Evolutionary conservation across 805 yeast species (phyloP), one percentile per base, ranked within the genome.

Genomic region (Ogataea nitratoaversa): DNA sequence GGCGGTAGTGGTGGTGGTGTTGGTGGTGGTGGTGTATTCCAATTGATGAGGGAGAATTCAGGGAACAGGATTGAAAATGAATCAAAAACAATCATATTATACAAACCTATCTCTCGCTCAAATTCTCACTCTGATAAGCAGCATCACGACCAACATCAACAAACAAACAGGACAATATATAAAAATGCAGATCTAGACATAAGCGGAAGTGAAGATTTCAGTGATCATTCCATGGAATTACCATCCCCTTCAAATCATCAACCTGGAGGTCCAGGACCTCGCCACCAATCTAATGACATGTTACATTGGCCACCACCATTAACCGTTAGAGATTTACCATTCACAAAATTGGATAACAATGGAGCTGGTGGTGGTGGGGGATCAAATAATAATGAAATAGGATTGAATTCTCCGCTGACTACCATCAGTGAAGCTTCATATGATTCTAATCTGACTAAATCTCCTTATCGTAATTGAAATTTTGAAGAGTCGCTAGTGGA

Each of bases 81-180:
- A 14, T 52, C 57, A 25, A 52, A 51, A 30, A 63, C 67, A 8
- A 59, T 60, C 35, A 63, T 66, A 2, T 40, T 63, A 19, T 63
- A 52, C 46, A 49, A 48, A 7, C 52, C 59, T 11, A 39, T 49
- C 0, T 41, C 53, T 34, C 22, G 23, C 23, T 17, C 37, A 27
- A 14, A 12, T 19, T 32, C 9, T 33, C 30, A 4, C 30, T 13
- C 28, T 19, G 17, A 16, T 28, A 13, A 9, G 23, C 2, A 20
- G 27, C 27, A 34, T 8, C 24, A 37, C 31, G 32, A 36, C 38
- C 32, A 23, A 16, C 24, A 28, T 11, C 37, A 11, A 31, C 27
- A 31, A 4, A 17, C 19, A 23, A 38, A 30, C 13, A 27, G 30
- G 3, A 32, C 23, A 11, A 31, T 37, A 17, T 44, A 43, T n/a